Conservation (phyloP, 805 yeast genomes). For the Teunomyces pallodes region DNA sequence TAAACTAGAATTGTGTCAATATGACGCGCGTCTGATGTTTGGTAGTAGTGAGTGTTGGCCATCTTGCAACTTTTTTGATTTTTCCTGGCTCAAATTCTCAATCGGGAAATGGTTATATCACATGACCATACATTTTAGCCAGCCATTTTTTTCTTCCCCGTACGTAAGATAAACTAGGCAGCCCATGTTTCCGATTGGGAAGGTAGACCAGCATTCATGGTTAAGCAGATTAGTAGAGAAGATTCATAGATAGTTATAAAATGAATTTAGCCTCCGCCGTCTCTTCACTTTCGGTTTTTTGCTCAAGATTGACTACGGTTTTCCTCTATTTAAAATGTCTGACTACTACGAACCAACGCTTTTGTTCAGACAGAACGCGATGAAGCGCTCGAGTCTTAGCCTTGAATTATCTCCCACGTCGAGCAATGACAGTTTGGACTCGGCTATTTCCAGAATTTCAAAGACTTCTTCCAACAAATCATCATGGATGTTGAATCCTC, state of each 20-base stretch:
- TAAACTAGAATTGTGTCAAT: not conserved
- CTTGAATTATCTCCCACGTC: conserved; percentile 22
- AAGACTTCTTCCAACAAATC: conserved; percentile 4
- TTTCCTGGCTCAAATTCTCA: not conserved
- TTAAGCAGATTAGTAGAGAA: not conserved
- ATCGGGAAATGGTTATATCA: not conserved
- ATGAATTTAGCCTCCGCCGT: not conserved
- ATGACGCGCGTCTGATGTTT: no score
- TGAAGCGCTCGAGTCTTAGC: conserved; percentile 19
- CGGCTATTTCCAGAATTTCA: not conserved
- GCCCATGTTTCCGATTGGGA: not conserved
- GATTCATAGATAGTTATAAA: not conserved
- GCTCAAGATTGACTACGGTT: not conserved
- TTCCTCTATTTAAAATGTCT: conserved; percentile 13
- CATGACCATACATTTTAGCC: not conserved
- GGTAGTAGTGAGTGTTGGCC: no score
- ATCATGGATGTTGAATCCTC: conserved; percentile 31
- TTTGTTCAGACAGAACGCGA: conserved; percentile 42
- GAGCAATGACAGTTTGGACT: conserved; percentile 14
- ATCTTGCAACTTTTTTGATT: no score
- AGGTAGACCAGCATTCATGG: not conserved
- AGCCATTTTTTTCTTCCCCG: not conserved
- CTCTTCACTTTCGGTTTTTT: not conserved
- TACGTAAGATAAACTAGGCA: not conserved
- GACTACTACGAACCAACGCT: conserved; percentile 41